Evolutionary conservation across 768 basidiomycete species (phyloP).

Genomic region (Auricularia sp.): DNA sequence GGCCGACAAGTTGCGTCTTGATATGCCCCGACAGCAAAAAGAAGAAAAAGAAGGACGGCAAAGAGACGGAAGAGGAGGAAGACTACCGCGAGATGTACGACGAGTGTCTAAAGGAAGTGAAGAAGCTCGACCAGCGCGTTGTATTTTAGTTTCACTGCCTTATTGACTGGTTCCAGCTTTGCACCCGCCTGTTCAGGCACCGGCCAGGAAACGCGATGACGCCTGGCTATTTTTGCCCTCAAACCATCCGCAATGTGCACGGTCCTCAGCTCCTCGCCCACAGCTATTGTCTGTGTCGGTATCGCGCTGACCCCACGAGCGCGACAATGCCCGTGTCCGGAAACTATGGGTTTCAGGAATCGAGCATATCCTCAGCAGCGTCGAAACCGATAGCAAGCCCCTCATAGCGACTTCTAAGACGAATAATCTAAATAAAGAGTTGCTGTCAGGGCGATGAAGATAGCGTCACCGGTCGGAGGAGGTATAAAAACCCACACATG

Average conservation of each 20-base stretch:
- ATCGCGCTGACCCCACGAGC: too few species aligned
- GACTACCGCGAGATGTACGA: constrained; percentile 83
- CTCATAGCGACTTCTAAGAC: background rate
- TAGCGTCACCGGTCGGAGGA: background rate
- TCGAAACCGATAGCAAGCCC: too few species aligned
- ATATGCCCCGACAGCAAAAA: constrained; percentile 75
- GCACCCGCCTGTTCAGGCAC: background rate
- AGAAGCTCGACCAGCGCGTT: constrained; percentile 62
- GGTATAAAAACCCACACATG: background rate
- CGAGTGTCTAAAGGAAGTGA: constrained; percentile 78
- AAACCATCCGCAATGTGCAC: too few species aligned
- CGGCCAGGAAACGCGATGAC: background rate
- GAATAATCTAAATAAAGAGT: background rate
- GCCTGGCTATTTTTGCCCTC: too few species aligned
- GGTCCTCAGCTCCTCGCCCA: too few species aligned
- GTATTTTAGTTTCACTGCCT: constrained; percentile 36
- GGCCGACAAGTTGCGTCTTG: constrained; percentile 97
- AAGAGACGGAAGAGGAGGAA: constrained; percentile 51
- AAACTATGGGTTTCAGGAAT: too few species aligned
- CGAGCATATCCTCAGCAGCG: too few species aligned
- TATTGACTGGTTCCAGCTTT: background rate
- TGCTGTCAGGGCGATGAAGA: background rate
- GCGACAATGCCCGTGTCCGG: too few species aligned
- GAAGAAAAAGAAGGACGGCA: constrained; percentile 44
- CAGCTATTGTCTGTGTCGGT: too few species aligned